Conservation (phyloP, 73 alveolate species). For the Tetrahymena malaccensis region DNA sequence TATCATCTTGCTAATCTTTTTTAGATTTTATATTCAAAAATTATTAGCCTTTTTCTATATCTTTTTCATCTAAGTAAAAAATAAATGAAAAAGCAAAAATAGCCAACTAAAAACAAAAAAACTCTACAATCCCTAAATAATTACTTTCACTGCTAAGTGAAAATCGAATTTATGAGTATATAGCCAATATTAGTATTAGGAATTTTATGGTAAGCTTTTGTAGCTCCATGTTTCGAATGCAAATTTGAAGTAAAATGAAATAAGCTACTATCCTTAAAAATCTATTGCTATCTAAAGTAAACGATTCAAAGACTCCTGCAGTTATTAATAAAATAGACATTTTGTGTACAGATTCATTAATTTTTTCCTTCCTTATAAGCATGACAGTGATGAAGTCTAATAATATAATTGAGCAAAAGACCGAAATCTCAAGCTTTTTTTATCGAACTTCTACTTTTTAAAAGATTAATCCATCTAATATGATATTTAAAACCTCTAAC, state of each 20-base stretch:
- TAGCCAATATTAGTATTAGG: background rate
- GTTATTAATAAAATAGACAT: background rate
- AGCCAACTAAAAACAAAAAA: background rate
- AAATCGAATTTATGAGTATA: background rate
- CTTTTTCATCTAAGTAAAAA: background rate
- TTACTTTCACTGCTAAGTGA: background rate
- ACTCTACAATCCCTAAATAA: background rate
- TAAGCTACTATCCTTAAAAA: background rate
- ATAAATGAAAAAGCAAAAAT: background rate
- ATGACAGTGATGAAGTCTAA: background rate
- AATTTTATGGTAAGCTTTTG: background rate
- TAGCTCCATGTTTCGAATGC: background rate
- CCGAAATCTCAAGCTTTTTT: background rate
- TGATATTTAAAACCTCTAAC: background rate
- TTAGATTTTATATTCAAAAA: background rate
- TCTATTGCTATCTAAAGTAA: background rate
- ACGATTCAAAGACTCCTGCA: background rate
- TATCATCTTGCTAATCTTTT: background rate
- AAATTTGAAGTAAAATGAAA: background rate
- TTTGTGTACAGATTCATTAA: background rate
- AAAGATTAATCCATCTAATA: background rate
- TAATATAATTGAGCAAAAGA: background rate
- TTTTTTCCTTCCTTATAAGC: background rate
- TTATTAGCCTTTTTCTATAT: background rate
- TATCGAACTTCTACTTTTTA: background rate